Percentiles rank a stretch among this genome's conserved stretches.
Evolutionary conservation across 2,329 filamentous ascomycete genomes (phyloP).

Genomic region (Stachybotrys chlorohalonatus): DNA sequence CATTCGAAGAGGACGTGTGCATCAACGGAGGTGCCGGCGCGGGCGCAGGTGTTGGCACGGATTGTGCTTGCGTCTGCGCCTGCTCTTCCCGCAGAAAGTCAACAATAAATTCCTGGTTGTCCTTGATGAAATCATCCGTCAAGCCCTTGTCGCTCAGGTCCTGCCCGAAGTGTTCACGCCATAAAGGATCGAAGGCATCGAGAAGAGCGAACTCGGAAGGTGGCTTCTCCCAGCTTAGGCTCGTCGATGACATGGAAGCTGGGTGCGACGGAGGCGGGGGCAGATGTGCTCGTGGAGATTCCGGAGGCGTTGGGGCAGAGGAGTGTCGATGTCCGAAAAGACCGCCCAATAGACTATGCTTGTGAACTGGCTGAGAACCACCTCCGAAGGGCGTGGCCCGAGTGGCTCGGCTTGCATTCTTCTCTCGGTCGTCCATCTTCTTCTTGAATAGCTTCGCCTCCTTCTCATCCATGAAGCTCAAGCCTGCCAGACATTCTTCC

Average conservation of each 20-base stretch:
- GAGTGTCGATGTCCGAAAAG: slow-evolving; percentile 55
- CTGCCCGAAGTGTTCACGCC: slow-evolving; percentile 57
- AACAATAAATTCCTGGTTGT: slow-evolving; percentile 61
- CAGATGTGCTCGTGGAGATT: slow-evolving; percentile 39
- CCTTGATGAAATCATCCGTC: slow-evolving; percentile 57
- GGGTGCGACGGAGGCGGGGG: slow-evolving; percentile 24
- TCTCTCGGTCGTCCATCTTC: slow-evolving; percentile 94
- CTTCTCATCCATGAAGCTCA: slow-evolving; percentile 95
- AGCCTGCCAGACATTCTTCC: slow-evolving; percentile 78
- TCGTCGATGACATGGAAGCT: slow-evolving; percentile 33
- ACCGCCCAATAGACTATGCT: slow-evolving; percentile 46
- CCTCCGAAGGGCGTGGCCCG: slow-evolving; percentile 66
- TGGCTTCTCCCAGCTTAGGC: slow-evolving; percentile 33
- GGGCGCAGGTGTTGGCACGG: slow-evolving; percentile 12
- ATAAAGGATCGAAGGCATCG: slow-evolving; percentile 55
- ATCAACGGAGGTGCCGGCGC: slow-evolving; percentile 17
- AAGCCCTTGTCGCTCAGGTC: slow-evolving; percentile 54
- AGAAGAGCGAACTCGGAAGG: slow-evolving; percentile 51
- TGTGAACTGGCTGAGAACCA: slow-evolving; percentile 26
- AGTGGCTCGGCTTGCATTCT: slow-evolving; percentile 87
- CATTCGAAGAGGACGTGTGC: slow-evolving; percentile 19
- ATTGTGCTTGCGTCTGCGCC: slow-evolving; percentile 21
- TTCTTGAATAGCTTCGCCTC: slow-evolving; percentile 95
- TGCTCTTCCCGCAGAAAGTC: slow-evolving; percentile 53
- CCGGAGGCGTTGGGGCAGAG: slow-evolving; percentile 47